Evolutionary conservation across 495 filamentous ascomycete genomes (phyloP).

Genomic region (Penicillium ucsense): DNA sequence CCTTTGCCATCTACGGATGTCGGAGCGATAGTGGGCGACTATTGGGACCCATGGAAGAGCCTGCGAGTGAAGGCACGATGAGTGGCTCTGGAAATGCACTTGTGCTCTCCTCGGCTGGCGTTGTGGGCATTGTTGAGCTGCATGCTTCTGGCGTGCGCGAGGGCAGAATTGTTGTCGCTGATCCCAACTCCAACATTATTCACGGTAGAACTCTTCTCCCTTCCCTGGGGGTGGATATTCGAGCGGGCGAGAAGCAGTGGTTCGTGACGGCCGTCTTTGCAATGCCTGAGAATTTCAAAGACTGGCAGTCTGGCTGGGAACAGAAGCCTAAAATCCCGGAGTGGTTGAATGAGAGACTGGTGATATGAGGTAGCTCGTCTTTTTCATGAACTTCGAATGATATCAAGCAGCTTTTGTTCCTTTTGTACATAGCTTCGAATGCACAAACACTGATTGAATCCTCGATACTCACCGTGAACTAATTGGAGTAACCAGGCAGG

Average conservation of each 20-base stretch:
- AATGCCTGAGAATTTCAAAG: slow-evolving; percentile 16
- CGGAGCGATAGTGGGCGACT: slow-evolving; percentile 47
- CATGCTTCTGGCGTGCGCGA: slow-evolving; percentile 29
- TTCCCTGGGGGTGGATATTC: slow-evolving; percentile 38
- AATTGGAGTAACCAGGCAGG: too few species aligned
- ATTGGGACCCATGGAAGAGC: slow-evolving; percentile 40
- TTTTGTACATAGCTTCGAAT: too few species aligned
- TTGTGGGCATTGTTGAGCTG: slow-evolving; percentile 59
- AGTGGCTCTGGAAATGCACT: slow-evolving; percentile 44
- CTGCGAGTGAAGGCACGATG: slow-evolving; percentile 47
- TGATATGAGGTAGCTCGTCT: too few species aligned
- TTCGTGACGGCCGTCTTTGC: slow-evolving; percentile 44
- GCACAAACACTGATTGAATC: too few species aligned
- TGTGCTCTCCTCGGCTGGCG: slow-evolving; percentile 53
- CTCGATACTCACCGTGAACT: too few species aligned
- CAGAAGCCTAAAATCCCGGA: slow-evolving; percentile 3
- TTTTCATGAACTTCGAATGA: too few species aligned
- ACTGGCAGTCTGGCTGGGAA: slow-evolving; percentile 3
- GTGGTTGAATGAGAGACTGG: slow-evolving; percentile 1
- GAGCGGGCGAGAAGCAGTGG: slow-evolving; percentile 30
- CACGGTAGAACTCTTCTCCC: slow-evolving; percentile 62
- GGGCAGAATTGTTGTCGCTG: slow-evolving; percentile 57
- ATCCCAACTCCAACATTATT: slow-evolving; percentile 69
- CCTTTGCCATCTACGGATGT: slow-evolving; percentile 61
- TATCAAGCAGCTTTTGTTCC: too few species aligned